Base-by-base conservation (phyloP, 345 rosid species). In the Zanthoxylum bungeanum region DNA sequence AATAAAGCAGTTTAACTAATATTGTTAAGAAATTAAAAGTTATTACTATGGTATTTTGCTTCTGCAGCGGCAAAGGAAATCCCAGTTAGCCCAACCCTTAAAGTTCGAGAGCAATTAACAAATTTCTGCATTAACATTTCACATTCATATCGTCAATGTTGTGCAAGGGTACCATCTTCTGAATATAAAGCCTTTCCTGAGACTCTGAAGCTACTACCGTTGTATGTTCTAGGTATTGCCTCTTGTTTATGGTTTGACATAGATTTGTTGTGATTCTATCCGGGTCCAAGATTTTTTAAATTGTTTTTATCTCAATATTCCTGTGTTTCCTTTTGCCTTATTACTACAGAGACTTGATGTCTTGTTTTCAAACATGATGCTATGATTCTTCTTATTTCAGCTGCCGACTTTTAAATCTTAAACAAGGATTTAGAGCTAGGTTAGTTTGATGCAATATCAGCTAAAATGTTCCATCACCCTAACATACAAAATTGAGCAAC, bases 191-290 rank as follows among this genome's bases (percentile, higher is more conserved):
- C 96, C 89, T 73, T 95, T 70, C 98, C 99, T 14, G 99, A 95
- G 83, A 95, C 96, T 28, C 98, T 95, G 56, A 95, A 92, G 79
- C 97, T 92, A 71, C 82, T 91, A 69, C 98, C 99, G 62, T 76
- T 92, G 4, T 92, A 92, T 79, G 84, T 90, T 69, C 91, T 95
- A 4, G 98, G 99, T 95, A 92, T 12, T 12, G 12, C 28, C 36
- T 56, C 36, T 11, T 52, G 28, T 21, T 52, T 52, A 22, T 52
- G 57, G 27, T 52, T 22, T 52, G 5, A 22, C 5, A 22, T 24
- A 25, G 7, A 27, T 53, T 53, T 9, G 33, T 25, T 25, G 12
- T 25, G 17, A 25, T 53, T 53, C 59, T 53, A 11, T 17, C 21
- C 51, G 12, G 16, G 28, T 52, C 16, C 21, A 22, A 52, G 57